Evolutionary conservation across 257 asterid species (phyloP).

Genomic region (Nicotiana obtusifolia): DNA sequence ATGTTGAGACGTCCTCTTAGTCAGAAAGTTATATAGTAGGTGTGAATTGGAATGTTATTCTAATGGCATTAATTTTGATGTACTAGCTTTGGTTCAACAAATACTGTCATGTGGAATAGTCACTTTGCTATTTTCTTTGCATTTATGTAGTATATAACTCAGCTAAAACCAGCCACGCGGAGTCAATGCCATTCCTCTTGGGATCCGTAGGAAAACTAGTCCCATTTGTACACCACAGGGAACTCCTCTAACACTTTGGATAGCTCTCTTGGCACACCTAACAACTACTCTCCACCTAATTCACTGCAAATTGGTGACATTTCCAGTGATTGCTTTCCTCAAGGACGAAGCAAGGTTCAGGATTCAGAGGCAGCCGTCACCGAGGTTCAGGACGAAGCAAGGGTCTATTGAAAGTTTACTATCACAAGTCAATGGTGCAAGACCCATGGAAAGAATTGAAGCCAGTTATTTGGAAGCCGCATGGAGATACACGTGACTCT

Average conservation of each 20-base stretch:
- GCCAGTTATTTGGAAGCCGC: constrained; percentile 55
- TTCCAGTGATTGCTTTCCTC: constrained; percentile 25
- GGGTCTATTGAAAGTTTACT: constrained; percentile 40
- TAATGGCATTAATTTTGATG: background rate
- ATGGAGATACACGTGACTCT: constrained; percentile 11
- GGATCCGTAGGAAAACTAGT: constrained; percentile 24
- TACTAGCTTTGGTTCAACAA: background rate
- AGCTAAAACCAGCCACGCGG: constrained; percentile 32
- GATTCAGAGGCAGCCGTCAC: constrained; percentile 20
- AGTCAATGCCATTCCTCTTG: constrained; percentile 28
- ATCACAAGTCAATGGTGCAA: constrained; percentile 64
- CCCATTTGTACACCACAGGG: constrained; percentile 28
- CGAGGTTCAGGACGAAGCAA: constrained; percentile 38
- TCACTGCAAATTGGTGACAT: constrained; percentile 21
- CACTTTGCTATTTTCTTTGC: background rate
- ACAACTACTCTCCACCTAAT: constrained; percentile 30
- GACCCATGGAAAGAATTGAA: constrained; percentile 66
- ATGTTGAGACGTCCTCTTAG: background rate
- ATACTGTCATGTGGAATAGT: background rate
- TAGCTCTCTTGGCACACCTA: constrained; percentile 27
- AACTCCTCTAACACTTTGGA: constrained; percentile 26
- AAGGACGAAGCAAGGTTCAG: constrained; percentile 26
- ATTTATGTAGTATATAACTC: constrained; percentile 12
- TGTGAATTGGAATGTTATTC: background rate
- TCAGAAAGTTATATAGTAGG: background rate